phyloP scores from a whole-genome alignment of 2,329 filamentous ascomycete species.

The Uncinocarpus reesii region DNA sequence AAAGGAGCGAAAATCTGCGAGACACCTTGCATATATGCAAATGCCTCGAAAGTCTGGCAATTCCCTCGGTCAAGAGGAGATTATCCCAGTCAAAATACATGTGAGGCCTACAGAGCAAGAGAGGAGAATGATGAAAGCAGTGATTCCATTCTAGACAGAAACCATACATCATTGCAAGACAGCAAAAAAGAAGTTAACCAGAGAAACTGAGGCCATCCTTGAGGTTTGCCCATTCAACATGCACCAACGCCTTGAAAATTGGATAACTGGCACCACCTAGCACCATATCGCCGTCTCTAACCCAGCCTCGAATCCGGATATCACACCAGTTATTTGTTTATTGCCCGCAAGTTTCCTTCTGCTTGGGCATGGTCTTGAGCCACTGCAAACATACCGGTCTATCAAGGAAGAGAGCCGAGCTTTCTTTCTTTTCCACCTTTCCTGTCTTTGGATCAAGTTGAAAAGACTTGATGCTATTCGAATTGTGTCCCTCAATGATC shows the following conservation, averaged over 20 bases:
- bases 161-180: neutral
- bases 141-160: neutral
- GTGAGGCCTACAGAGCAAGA: neutral
- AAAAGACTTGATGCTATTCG: conserved; percentile 49
- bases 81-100: neutral
- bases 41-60: neutral
- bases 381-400: conserved; percentile 15
- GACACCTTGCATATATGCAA: neutral
- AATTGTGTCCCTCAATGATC: conserved; percentile 52
- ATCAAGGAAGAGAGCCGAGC: conserved; percentile 3
- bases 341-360: neutral
- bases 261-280: too few species aligned
- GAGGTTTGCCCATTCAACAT: too few species aligned
- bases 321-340: neutral
- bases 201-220: too few species aligned
- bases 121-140: neutral
- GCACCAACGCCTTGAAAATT: too few species aligned
- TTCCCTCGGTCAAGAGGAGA: neutral
- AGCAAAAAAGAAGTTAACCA: too few species aligned
- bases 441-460: conserved; percentile 49
- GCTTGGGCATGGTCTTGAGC: neutral
- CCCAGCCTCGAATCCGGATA: too few species aligned
- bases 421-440: conserved; percentile 36
- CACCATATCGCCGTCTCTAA: too few species aligned
- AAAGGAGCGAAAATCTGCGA: neutral